Conservation (phyloP, 768 basidiomycete species). For the Termitomyces sp. region DNA sequence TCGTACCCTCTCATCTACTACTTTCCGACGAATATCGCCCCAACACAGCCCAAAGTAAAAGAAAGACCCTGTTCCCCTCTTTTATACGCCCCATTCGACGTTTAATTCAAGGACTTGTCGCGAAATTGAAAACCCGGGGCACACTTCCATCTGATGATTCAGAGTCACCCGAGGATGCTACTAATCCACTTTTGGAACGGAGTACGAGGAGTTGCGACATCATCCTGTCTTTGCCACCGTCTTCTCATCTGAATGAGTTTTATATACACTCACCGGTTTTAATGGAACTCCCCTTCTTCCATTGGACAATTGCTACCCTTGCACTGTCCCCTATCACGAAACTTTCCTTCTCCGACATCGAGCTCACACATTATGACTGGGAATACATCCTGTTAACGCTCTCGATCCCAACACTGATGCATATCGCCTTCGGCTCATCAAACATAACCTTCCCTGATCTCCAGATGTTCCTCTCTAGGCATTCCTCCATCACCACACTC, state of each 20-base stretch:
- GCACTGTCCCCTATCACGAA: conserved; percentile 13
- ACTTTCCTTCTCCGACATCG: conserved; percentile 13
- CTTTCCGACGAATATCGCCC: neutral
- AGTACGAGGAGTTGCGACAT: neutral
- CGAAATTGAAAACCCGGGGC: neutral
- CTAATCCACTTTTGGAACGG: neutral
- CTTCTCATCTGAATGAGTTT: conserved; percentile 3
- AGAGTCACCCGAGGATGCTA: neutral
- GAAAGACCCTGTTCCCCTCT: neutral
- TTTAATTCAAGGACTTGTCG: neutral
- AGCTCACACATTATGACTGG: conserved; percentile 15
- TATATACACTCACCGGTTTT: conserved; percentile 8
- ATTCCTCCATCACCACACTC: conserved; percentile 16
- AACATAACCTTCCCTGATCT: conserved; percentile 18
- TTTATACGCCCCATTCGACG: neutral
- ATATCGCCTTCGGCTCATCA: conserved; percentile 12
- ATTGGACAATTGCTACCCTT: conserved; percentile 15
- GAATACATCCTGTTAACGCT: conserved; percentile 15
- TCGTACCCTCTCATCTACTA: neutral
- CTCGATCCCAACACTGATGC: conserved; percentile 9
- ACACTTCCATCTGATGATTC: too few species aligned
- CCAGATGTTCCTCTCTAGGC: conserved; percentile 15
- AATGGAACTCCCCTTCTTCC: conserved; percentile 11
- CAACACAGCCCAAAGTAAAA: neutral
- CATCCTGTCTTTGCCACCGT: neutral